Evolutionary conservation across 257 asterid species (phyloP).

Genomic region (Rehmannia glutinosa): DNA sequence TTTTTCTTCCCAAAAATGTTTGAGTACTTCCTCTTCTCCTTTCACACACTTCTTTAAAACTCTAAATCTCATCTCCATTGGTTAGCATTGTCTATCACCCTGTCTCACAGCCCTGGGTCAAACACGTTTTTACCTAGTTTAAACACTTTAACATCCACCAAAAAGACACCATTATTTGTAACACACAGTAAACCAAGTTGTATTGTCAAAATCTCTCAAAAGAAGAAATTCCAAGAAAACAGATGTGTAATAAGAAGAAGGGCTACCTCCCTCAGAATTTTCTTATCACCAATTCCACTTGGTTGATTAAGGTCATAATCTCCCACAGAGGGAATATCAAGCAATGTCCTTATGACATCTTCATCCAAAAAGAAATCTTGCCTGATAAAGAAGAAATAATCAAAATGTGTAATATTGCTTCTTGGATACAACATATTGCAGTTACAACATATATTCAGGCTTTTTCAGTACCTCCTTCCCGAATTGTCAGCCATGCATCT

Average conservation of each 20-base stretch:
- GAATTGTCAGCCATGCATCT: slow-evolving; percentile 85
- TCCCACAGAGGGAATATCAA: slow-evolving; percentile 92
- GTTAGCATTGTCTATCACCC: no score
- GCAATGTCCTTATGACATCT: slow-evolving; percentile 75
- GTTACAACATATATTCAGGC: neutral
- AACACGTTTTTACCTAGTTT: no score
- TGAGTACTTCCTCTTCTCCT: no score
- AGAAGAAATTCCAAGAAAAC: neutral
- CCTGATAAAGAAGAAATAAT: slow-evolving; percentile 36
- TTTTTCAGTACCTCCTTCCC: slow-evolving; percentile 72
- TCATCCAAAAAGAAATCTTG: slow-evolving; percentile 95
- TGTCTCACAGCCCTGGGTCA: no score
- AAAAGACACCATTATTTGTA: neutral
- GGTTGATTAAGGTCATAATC: slow-evolving; percentile 88
- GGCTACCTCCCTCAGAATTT: slow-evolving; percentile 78
- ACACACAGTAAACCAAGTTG: neutral
- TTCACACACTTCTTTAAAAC: no score
- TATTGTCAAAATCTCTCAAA: neutral
- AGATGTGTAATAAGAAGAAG: neutral
- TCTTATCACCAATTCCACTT: slow-evolving; percentile 86
- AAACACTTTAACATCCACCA: neutral
- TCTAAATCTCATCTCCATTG: no score
- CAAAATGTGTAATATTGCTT: neutral
- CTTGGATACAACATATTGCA: neutral
- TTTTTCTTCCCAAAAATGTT: no score